Evolutionary conservation across 2,329 filamentous ascomycete genomes (phyloP), one percentile per base, ranked within the genome.

Genomic region (Ophiostoma himal-ulmi): DNA sequence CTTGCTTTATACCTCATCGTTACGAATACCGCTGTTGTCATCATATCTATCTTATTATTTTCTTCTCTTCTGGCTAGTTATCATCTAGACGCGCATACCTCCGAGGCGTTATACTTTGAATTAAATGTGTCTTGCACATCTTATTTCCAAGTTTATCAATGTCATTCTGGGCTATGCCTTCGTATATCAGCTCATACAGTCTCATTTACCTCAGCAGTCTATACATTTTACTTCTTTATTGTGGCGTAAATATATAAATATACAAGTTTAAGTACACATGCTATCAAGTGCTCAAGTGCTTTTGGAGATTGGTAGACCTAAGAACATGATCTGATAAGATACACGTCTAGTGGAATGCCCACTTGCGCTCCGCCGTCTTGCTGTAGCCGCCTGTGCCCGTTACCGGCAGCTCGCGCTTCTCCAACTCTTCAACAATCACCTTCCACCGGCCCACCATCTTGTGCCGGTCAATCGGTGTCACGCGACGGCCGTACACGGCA

Each of bases 381-480:
- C 69, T 71, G 70, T 74, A 70, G 66, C 69, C 69, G 60, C 73
- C 74, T 44, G 71, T 73, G 72, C 79, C 79, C 20, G 75, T 76
- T 39, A 79, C 74, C 48, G 75, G 75, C 70, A 76, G 72, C 3
- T 68, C 73, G 14, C 76, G 72, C 72, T 76, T 76, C 73, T 76
- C 73, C 30, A 77, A 75, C 75, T 77, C 78, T 70, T 75, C 52
- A 69, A 76, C 75, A 41, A 80, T 79, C 44, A 80, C 73, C 78
- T 80, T 80, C 79, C 79, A 80, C 69, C 78, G 76, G 41, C 79
- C 79, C 37, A 78, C 76, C 75, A 75, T 83, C 75, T 85, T 87
- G 79, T 94, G 91, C 78, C 87, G 88, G 78, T 94, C 86, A 44
- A 91, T 87, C 11, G 88, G 85, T 8, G 88, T 93, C 72, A 92